These are phyloP conservation scores for Avena eriantha DNA, from an alignment of 176 grass and related monocot species.

Conservation along the genomic window DNA sequence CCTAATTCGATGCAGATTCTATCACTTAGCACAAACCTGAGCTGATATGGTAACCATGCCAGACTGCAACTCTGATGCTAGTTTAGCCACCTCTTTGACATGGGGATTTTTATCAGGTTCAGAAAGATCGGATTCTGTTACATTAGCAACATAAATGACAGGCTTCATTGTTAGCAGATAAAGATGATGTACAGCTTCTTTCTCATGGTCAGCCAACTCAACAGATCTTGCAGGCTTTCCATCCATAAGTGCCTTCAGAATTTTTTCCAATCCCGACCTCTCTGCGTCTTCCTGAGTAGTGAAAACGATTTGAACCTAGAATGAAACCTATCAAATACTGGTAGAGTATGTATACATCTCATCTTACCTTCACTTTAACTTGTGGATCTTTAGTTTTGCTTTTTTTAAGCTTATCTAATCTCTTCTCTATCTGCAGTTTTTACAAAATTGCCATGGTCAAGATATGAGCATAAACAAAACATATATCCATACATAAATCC, in stretches of 20 bases:
- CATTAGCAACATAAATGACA: constrained; percentile 98
- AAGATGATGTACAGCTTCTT: constrained; percentile 84
- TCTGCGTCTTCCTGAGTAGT: constrained; percentile 82
- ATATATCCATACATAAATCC: background rate
- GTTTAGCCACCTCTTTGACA: constrained; percentile 73
- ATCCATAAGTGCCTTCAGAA: constrained; percentile 71
- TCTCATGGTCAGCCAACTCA: constrained; percentile 82
- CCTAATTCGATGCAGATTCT: constrained; percentile 20
- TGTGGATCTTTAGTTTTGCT: constrained; percentile 91
- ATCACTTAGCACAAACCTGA: constrained; percentile 63
- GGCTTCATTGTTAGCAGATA: constrained; percentile 97
- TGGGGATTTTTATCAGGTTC: constrained; percentile 77
- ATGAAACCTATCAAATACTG: constrained; percentile 28
- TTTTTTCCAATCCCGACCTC: constrained; percentile 79
- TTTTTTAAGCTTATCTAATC: constrained; percentile 95
- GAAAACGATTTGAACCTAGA: constrained; percentile 35
- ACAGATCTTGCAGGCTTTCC: constrained; percentile 93
- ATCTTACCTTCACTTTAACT: constrained; percentile 81
- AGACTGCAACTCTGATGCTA: constrained; percentile 84
- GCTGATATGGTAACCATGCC: constrained; percentile 96
- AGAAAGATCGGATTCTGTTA: constrained; percentile 90
- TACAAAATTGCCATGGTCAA: constrained; percentile 32
- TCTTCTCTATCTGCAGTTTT: constrained; percentile 92
- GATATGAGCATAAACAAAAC: constrained; percentile 14
- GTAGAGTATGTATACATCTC: background rate